Evolutionary conservation across 352 stramenopile genomes (phyloP).

Genomic region (Globisporangium cederbergense): DNA sequence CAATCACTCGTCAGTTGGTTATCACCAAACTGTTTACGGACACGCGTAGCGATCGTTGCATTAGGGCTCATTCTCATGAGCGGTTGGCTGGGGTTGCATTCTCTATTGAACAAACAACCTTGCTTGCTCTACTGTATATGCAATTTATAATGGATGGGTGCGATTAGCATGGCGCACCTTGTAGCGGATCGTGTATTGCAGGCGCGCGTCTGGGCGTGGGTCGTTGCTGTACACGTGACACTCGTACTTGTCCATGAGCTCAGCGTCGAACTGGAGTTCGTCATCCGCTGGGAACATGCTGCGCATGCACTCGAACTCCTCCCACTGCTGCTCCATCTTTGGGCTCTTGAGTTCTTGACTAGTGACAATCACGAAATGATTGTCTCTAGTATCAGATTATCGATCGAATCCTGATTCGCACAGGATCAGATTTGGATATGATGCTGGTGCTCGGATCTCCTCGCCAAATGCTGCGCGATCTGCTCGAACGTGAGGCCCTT

Average conservation of each 20-base stretch:
- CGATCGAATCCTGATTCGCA: too few relatives aligned
- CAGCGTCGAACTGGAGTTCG: constrained; percentile 40
- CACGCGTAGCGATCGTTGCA: too few relatives aligned
- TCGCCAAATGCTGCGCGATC: constrained; percentile 46
- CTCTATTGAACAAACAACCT: not conserved
- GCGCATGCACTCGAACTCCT: constrained; percentile 73
- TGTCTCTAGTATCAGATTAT: too few relatives aligned
- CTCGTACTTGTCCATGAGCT: constrained; percentile 27
- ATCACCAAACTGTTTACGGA: too few relatives aligned
- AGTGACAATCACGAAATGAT: too few relatives aligned
- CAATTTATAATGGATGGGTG: not conserved
- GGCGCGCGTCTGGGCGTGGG: constrained; percentile 11
- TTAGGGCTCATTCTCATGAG: too few relatives aligned
- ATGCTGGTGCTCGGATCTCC: constrained; percentile 6
- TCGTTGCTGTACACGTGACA: constrained; percentile 9
- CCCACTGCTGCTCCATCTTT: constrained; percentile 35
- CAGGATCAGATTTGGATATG: constrained; percentile 1
- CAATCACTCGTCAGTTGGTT: not conserved
- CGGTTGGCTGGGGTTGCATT: too few relatives aligned
- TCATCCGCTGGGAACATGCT: constrained; percentile 61
- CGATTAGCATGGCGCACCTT: constrained; percentile 19
- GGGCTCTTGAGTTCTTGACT: not conserved
- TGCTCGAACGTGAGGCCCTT: constrained; percentile 59
- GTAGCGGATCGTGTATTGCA: constrained; percentile 50
- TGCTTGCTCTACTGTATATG: not conserved